These are phyloP conservation scores for Pythium chondricola DNA, from an alignment of 352 stramenopile genomes.

Conservation along the genomic window DNA sequence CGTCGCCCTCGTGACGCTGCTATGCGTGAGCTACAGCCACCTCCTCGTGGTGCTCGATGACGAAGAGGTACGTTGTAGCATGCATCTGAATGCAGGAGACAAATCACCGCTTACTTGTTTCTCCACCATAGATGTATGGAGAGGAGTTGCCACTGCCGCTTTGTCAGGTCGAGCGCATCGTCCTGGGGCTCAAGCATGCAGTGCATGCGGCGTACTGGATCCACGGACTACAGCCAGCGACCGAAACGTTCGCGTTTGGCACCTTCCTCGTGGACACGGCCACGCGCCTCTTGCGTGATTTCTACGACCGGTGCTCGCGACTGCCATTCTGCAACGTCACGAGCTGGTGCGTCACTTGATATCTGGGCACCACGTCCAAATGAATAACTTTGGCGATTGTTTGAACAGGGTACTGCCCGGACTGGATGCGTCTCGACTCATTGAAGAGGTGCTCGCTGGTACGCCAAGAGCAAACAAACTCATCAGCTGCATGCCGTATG, in stretches of 20 bases:
- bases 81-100: background rate
- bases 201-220: slow-evolving; percentile 55
- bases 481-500: slow-evolving; percentile 68
- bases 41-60: slow-evolving; percentile 62
- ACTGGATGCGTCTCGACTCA: slow-evolving; percentile 46
- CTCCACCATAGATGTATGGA: slow-evolving; percentile 48
- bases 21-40: slow-evolving; percentile 58
- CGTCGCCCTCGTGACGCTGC: slow-evolving; percentile 40
- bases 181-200: slow-evolving; percentile 48
- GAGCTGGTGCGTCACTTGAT: slow-evolving; percentile 42
- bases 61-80: slow-evolving; percentile 37
- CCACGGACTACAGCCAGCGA: slow-evolving; percentile 26
- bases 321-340: slow-evolving; percentile 68
- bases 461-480: slow-evolving; percentile 53
- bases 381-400: background rate
- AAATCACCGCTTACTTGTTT: background rate
- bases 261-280: slow-evolving; percentile 51
- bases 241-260: slow-evolving; percentile 27
- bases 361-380: background rate
- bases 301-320: slow-evolving; percentile 69
- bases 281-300: slow-evolving; percentile 45
- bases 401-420: slow-evolving; percentile 43
- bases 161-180: slow-evolving; percentile 56
- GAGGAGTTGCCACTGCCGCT: slow-evolving; percentile 56
- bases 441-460: slow-evolving; percentile 44